These are phyloP conservation scores for Trichoderma harzianum DNA, from an alignment of 2,329 filamentous ascomycete genomes.

Conservation along the genomic window DNA sequence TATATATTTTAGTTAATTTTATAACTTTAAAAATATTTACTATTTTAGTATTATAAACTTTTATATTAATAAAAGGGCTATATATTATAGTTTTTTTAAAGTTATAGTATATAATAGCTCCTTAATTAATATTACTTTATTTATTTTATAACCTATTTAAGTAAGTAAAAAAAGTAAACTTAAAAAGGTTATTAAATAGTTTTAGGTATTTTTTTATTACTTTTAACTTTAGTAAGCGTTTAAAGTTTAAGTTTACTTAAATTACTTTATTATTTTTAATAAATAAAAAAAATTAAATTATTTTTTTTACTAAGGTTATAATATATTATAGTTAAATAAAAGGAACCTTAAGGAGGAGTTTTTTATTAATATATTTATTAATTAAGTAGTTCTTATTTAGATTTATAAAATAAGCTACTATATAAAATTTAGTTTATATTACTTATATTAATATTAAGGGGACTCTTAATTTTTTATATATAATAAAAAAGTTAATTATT, in stretches of 20 bases:
- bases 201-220: neutral
- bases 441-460: too few relatives aligned
- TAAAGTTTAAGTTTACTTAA: neutral
- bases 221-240: neutral
- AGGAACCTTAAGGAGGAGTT: too few relatives aligned
- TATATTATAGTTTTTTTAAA: neutral
- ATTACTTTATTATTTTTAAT: neutral
- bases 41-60: neutral
- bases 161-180: neutral
- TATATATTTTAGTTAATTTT: too few relatives aligned
- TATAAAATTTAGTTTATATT: too few relatives aligned
- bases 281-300: neutral
- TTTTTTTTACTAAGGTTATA: neutral
- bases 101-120: neutral
- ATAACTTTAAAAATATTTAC: neutral
- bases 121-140: neutral
- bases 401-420: too few relatives aligned
- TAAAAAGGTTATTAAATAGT: neutral
- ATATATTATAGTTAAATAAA: too few relatives aligned
- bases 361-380: too few relatives aligned
- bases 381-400: too few relatives aligned
- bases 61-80: neutral
- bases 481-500: too few relatives aligned
- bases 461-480: too few relatives aligned
- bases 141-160: neutral